Evolutionary conservation across 441 rosid species (phyloP).

Genomic region (Syzygium syzygioides): DNA sequence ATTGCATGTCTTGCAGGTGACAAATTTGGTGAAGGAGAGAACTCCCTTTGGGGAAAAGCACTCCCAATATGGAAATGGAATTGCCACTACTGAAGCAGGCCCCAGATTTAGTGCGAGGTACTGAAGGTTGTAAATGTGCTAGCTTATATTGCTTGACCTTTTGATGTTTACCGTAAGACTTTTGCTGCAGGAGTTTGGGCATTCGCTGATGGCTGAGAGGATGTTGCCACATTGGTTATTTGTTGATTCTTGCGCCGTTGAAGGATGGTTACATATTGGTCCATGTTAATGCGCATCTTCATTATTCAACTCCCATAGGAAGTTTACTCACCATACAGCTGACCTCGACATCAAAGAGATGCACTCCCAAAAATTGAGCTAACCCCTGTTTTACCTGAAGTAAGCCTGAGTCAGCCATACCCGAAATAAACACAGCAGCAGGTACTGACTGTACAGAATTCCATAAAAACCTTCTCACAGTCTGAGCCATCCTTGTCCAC

Average conservation of each 20-base stretch:
- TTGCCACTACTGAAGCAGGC: slow-evolving; percentile 21
- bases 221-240: neutral
- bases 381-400: neutral
- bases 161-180: neutral
- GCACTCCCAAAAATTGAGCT: neutral
- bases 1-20: slow-evolving; percentile 23
- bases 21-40: slow-evolving; percentile 26
- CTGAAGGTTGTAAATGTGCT: slow-evolving; percentile 1
- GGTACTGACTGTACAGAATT: neutral
- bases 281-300: neutral
- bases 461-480: neutral
- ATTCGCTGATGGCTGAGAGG: neutral
- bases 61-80: slow-evolving; percentile 17
- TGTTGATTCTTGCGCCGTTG: neutral
- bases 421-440: neutral
- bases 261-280: neutral
- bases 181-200: neutral
- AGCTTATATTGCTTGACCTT: neutral
- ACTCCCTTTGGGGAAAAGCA: slow-evolving; percentile 21
- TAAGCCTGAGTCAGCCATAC: neutral
- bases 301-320: neutral
- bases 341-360: neutral
- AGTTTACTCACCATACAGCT: neutral
- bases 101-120: slow-evolving; percentile 29
- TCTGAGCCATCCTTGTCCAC: neutral